Evolutionary conservation across 768 basidiomycete genomes (phyloP), one percentile per base, ranked within the genome.

Genomic region (Rhodosporidiobolus sp.): DNA sequence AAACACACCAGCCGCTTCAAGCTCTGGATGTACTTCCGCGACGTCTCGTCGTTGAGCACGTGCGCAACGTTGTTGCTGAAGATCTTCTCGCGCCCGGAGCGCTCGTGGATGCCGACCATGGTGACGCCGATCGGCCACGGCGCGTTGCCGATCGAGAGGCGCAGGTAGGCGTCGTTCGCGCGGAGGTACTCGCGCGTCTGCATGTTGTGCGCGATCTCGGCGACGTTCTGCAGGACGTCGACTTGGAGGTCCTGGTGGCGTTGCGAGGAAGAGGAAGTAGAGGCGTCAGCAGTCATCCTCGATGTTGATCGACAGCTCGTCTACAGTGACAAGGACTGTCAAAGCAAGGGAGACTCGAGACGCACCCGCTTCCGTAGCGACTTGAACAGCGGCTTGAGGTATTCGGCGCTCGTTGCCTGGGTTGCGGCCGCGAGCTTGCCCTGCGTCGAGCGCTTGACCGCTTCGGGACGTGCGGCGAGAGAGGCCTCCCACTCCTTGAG

Each of bases 61-160:
- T 99, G 96, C 0, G 95, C 96, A 14, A 99, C 94, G 80, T 94
- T 92, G 81, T 97, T 94, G 50, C 90, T 88, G 22, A 92, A 94
- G 71, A 99, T 99, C 83, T 97, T 97, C 82, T 99, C 95, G 73
- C 94, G 89, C 3, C 95, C 96, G 0, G 92, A 93, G 79, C 96
- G 90, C 81, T 96, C 96, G 83, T 99, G 96, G 67, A 98, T 96
- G 83, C 93, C 94, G 83, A 98, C 96, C 90, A 95, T 95, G 72
- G 96, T 99, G 16, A 99, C 96, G 54, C 96, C 96, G 78, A 99
- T 99, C 3, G 96, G 96, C 96, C 96, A 99, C 5, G 96, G 94
- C 0, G 96, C 95, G 78, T 96, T 99, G 46, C 96, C 96, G 74
- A 99, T 99, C 10, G 92, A 94, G 50, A 99, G 84, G 12, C 96